phyloP scores from a whole-genome alignment of 768 basidiomycete species.

The Epithele typhae region DNA sequence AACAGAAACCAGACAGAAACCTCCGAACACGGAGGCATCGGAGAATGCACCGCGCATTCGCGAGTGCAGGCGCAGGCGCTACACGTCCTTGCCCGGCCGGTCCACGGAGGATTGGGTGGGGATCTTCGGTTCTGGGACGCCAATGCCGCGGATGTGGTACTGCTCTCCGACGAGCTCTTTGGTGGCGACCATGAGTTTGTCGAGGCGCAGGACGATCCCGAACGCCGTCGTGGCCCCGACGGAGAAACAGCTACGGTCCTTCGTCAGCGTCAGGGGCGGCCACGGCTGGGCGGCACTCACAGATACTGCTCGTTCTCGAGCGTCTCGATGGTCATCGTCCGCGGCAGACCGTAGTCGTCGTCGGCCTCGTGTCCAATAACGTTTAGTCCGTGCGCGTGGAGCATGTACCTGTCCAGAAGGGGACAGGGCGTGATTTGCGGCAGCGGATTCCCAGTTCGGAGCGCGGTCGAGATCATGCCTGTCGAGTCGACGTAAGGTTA shows the following conservation, averaged over 20 bases:
- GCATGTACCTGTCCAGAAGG: slow-evolving; percentile 43
- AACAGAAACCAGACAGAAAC: too few species aligned
- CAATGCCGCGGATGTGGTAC: slow-evolving; percentile 76
- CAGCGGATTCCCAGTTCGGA: slow-evolving; percentile 69
- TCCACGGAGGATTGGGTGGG: too few species aligned
- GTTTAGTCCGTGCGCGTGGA: slow-evolving; percentile 52
- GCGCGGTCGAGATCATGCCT: slow-evolving; percentile 75
- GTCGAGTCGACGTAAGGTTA: too few species aligned
- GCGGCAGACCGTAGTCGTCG: slow-evolving; percentile 71
- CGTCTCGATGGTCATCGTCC: slow-evolving; percentile 65
- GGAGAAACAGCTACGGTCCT: slow-evolving; percentile 51
- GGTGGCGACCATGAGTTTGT: slow-evolving; percentile 72
- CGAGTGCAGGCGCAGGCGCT: too few species aligned
- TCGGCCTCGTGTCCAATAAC: slow-evolving; percentile 69
- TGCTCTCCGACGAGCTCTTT: slow-evolving; percentile 88
- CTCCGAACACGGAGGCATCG: too few species aligned
- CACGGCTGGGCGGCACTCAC: slow-evolving; percentile 35
- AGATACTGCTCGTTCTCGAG: slow-evolving; percentile 76
- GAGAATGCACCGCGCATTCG: too few species aligned
- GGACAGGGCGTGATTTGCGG: slow-evolving; percentile 88
- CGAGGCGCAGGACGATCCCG: slow-evolving; percentile 66
- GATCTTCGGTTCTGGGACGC: slow-evolving; percentile 18
- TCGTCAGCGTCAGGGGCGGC: neutral
- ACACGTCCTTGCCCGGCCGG: too few species aligned
- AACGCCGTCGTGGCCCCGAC: slow-evolving; percentile 71